Evolutionary conservation across 2,329 filamentous ascomycete genomes (phyloP), one percentile per base, ranked within the genome.

Genomic region (Basipetospora chlamydospora): DNA sequence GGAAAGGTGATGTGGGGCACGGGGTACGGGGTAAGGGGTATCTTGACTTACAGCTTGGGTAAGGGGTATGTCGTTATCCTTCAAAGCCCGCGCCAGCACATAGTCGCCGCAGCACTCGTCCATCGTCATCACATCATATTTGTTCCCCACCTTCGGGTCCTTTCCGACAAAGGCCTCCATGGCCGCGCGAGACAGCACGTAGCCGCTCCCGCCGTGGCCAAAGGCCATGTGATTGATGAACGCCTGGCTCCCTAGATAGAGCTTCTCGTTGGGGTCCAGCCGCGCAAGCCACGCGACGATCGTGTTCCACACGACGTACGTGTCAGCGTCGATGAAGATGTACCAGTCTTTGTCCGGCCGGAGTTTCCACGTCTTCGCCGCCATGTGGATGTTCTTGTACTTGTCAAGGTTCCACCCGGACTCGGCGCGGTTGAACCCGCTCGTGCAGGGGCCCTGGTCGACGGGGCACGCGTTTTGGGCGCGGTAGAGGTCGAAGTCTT

Each of bases 301-400:
- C 37, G 65, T 71, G 11, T 61, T 54, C 63, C 67, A 70, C 28
- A 70, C 52, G 9, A 73, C 58, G 44, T 73, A 74, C 7, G 67
- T 70, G 48, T 74, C 70, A 34, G 67, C 66, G 37, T 75, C 70
- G 42, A 74, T 59, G 42, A 70, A 74, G 11, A 76, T 48, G 46
- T 72, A 76, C 70, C 71, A 76, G 43, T 73, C 65, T 39, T 63
- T 63, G 39, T 59, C 47, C 8, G 70, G 69, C 7, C 63, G 59
- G 50, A 66, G 51, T 17, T 52, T 46, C 44, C 63, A 73, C 1
- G 65, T 51, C 52, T 70, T 68, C 50, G 71, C 63, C 10, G 69
- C 63, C 48, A 74, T 72, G 47, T 73, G 70, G 31, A 73, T 56
- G 48, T 72, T 73, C 52, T 76, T 76, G 56, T 72, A 76, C 53